These are phyloP conservation scores for Rhinocladiella mackenziei DNA, from an alignment of 2,329 filamentous ascomycete genomes.

Conservation along the genomic window DNA sequence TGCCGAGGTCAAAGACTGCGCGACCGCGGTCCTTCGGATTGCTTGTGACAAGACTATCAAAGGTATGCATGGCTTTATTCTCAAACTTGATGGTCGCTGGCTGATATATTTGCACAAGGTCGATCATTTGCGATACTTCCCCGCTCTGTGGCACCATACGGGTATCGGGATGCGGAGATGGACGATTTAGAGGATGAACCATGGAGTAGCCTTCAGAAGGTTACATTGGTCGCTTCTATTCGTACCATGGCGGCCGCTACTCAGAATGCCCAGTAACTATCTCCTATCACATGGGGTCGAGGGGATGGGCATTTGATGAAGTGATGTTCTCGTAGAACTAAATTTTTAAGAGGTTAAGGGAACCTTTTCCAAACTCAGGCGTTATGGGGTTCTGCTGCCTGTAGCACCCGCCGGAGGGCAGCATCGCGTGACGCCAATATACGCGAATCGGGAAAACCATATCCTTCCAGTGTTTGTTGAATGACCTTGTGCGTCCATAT, in stretches of 20 bases:
- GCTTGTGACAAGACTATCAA: slow-evolving; percentile 36
- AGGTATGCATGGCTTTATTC: slow-evolving; percentile 28
- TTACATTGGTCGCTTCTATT: not conserved
- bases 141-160: not conserved
- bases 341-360: no score
- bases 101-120: not conserved
- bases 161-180: not conserved
- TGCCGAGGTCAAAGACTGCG: slow-evolving; percentile 39
- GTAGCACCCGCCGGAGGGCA: not conserved
- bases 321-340: no score
- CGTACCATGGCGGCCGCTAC: not conserved
- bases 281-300: no score
- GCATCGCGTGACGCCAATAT: not conserved
- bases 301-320: no score
- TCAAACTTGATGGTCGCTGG: no score
- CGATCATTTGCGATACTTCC: not conserved
- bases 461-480: not conserved
- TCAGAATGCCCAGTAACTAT: not conserved
- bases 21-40: slow-evolving; percentile 32
- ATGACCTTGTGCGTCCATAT: not conserved
- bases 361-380: not conserved
- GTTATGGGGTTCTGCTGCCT: not conserved
- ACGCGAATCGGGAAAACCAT: not conserved
- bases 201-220: not conserved
- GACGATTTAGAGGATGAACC: not conserved